A percentile compares a stretch with the other conserved stretches of the same genome.
These are phyloP conservation scores for Podochytrium sp. DNA, from an alignment of 192 early-diverging fungal species.

Conservation along the genomic window DNA sequence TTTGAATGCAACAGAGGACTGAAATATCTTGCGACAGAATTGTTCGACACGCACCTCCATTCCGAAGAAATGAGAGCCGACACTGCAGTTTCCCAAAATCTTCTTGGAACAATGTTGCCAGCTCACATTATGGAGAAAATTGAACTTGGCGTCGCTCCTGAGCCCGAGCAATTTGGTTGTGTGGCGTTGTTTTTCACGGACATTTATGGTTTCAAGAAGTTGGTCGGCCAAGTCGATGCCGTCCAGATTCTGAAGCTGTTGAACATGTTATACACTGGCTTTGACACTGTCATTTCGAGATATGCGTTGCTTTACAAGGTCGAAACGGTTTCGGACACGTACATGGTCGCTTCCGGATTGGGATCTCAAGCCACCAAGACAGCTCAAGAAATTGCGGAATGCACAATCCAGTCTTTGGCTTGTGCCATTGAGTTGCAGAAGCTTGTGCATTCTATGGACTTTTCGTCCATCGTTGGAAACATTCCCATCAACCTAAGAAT, in stretches of 20 bases:
- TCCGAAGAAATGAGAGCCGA: slow-evolving; percentile 30
- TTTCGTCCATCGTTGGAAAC: slow-evolving; percentile 14
- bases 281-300: slow-evolving; percentile 23
- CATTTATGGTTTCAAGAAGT: slow-evolving; percentile 19
- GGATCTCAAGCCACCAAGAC: not conserved
- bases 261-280: slow-evolving; percentile 26
- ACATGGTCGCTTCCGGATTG: slow-evolving; percentile 37
- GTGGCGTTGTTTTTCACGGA: slow-evolving; percentile 35
- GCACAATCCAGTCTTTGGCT: slow-evolving; percentile 8
- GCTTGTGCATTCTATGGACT: slow-evolving; percentile 7
- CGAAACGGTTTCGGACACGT: slow-evolving; percentile 27
- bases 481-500: slow-evolving; percentile 30
- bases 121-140: slow-evolving; percentile 33
- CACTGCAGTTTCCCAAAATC: slow-evolving; percentile 11
- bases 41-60: slow-evolving; percentile 25
- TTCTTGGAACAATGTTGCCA: slow-evolving; percentile 25
- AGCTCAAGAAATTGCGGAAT: slow-evolving; percentile 12
- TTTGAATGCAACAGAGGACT: not conserved
- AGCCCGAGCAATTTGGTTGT: slow-evolving; percentile 14
- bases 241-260: slow-evolving; percentile 25
- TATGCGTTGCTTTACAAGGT: slow-evolving; percentile 30
- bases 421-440: slow-evolving; percentile 18
- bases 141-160: slow-evolving; percentile 20
- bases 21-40: not conserved
- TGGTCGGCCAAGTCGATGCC: not conserved